Evolutionary conservation across 371 early-diverging fungal species (phyloP).

Genomic region (Lichtheimia ramosa): DNA sequence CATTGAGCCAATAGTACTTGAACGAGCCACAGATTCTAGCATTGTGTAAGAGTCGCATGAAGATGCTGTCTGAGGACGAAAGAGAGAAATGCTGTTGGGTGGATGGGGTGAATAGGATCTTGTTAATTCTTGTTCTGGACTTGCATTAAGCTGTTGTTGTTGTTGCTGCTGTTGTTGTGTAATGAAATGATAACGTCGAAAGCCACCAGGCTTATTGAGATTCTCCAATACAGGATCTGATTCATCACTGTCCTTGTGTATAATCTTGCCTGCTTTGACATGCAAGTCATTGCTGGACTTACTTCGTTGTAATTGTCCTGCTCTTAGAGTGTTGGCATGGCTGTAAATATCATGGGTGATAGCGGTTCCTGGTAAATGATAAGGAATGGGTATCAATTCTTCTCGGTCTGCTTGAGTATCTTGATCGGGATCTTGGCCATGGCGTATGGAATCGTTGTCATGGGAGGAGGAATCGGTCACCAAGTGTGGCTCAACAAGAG

Average conservation of each 20-base stretch:
- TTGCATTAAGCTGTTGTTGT: not conserved
- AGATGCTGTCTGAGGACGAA: slow-evolving; percentile 31
- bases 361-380: slow-evolving; percentile 47
- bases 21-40: slow-evolving; percentile 15
- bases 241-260: slow-evolving; percentile 22
- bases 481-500: slow-evolving; percentile 35
- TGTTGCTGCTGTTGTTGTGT: slow-evolving; percentile 42
- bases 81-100: slow-evolving; percentile 12
- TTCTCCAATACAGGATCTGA: slow-evolving; percentile 21
- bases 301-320: slow-evolving; percentile 19
- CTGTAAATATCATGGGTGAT: slow-evolving; percentile 50
- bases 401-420: not conserved
- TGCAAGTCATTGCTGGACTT: slow-evolving; percentile 24
- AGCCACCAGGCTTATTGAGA: slow-evolving; percentile 70
- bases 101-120: not conserved
- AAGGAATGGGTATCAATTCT: slow-evolving; percentile 32
- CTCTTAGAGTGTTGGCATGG: slow-evolving; percentile 33
- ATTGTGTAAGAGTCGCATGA: slow-evolving; percentile 20
- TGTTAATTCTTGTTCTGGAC: not conserved
- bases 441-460: slow-evolving; percentile 5
- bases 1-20: slow-evolving; percentile 17
- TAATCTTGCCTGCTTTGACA: slow-evolving; percentile 17
- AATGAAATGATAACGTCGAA: slow-evolving; percentile 67
- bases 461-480: slow-evolving; percentile 18
- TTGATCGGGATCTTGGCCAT: slow-evolving; percentile 14